These are phyloP conservation scores for Cinnamomum chago DNA, from an alignment of 164 flowering plant genomes.

Conservation along the genomic window DNA sequence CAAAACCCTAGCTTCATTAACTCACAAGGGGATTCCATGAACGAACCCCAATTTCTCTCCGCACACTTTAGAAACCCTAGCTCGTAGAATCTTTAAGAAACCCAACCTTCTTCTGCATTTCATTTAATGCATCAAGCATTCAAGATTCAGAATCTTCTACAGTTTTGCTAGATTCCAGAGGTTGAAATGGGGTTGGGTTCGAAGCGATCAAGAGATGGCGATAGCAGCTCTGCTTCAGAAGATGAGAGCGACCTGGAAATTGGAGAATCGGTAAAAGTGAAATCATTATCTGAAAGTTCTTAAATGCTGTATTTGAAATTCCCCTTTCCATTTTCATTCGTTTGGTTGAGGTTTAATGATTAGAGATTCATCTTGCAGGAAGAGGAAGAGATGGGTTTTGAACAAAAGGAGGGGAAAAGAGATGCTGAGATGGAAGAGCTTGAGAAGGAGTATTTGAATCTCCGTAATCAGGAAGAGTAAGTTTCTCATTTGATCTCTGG, in stretches of 20 bases:
- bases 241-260: constrained; percentile 24
- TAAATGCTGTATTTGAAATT: not conserved
- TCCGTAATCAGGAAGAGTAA: constrained; percentile 63
- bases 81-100: no score
- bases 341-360: not conserved
- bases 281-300: not conserved
- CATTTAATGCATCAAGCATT: no score
- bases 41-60: no score
- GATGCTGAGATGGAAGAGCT: constrained; percentile 74
- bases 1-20: no score
- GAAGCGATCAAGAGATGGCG: constrained; percentile 20
- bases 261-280: constrained; percentile 14
- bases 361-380: constrained; percentile 7
- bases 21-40: no score
- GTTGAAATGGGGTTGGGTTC: constrained; percentile 26
- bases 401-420: constrained; percentile 13
- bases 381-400: constrained; percentile 18
- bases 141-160: no score
- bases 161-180: not conserved
- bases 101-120: no score
- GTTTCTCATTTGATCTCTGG: constrained; percentile 13
- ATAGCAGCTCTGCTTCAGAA: constrained; percentile 23
- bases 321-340: not conserved
- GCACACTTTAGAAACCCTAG: no score
- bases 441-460: constrained; percentile 59